Evolutionary conservation across 2,329 filamentous ascomycete species (phyloP), one percentile per base, ranked within the genome.

Genomic region (Xylaria hypoxylon): DNA sequence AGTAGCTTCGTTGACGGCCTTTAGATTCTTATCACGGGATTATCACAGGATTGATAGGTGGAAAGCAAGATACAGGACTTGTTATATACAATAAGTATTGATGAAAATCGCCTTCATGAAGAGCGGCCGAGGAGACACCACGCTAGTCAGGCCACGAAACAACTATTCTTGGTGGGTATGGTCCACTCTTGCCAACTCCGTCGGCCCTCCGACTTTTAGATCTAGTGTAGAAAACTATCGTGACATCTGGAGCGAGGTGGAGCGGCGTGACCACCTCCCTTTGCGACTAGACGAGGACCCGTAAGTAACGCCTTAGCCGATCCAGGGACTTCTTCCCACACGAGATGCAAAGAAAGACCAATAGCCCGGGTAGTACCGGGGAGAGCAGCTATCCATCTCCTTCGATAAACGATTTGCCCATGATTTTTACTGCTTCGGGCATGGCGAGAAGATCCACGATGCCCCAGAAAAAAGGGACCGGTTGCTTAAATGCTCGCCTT

Each of bases 161-260:
- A 59, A 44, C 62, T 58, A 59, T 63, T 68, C 52, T 59, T 48
- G 69, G 73, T 72, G 70, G 71, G 67, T 69, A 68, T 69, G 72
- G 69, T 74, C 74, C 74, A 75, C 74, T 70, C 70, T 65, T 72
- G 50, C 68, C 59, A 72, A 67, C 70, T 70, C 66, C 65, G 69
- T 70, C 35, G 67, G 71, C 57, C 67, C 65, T 70, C 70, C 65
- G 66, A 65, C 62, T 53, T 65, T 57, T 26, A 22, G 42, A 47
- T 31, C 61, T 42, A 66, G 55, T 68, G 62, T 69, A 65, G 70
- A 66, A 70, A 72, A 70, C 55, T 71, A 76, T 76, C 74, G 74
- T 76, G 74, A 75, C 71, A 70, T 70, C 68, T 75, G 70, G 71
- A 72, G 68, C 73, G 73, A 73, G 72, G 70, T 75, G 70, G 73